Evolutionary conservation across 164 flowering plant species (phyloP), one percentile per base, ranked within the genome.

Genomic region (Aristolochia fimbriata): DNA sequence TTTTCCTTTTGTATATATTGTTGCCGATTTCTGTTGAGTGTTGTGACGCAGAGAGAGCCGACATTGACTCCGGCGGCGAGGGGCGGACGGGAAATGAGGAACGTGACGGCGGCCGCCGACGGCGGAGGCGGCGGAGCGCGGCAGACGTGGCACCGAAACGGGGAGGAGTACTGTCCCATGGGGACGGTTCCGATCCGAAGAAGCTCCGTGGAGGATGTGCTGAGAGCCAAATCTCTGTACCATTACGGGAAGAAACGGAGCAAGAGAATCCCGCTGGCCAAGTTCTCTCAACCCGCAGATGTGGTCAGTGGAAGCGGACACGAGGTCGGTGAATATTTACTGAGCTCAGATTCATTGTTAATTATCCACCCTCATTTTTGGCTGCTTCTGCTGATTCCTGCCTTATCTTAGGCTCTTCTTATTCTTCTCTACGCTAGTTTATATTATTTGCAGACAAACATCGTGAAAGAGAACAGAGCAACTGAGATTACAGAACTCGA

Each of bases 121-220:
- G 52, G 41, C 50, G 61, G 59, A 55, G 54, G 43, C 47, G 61
- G 58, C 50, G 52, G 74, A 62, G 76, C 83, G 71, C 87, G 93
- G 96, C 99, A 90, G 73, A 71, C 72, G 65, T 93, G 99, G 99
- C 99, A 88, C 62, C 58, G 64, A 33, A 82, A 70, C n/a, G 92
- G 90, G 31, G 90, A 88, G 31, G 90, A 88, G 37, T 71, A 76
- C 47, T 93, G 99, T 65, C 97, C 99, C 0, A 80, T 73, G 62
- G 97, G 96, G 0, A 90, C 94, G 0, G 75, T 93, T 53, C 97
- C 99, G 0, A 69, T 93, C 1, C 73, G 99, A 59, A 86, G 99
- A 33, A 87, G 82, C 78, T 58, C 83, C 15, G 81, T 79, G 58
- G 57, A 77, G 45, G 99, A 93, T 71, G 97, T 93, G 12, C 47